Evolutionary conservation across 2,329 filamentous ascomycete genomes (phyloP), one percentile per base, ranked within the genome.

Genomic region (Penicillium sp.): DNA sequence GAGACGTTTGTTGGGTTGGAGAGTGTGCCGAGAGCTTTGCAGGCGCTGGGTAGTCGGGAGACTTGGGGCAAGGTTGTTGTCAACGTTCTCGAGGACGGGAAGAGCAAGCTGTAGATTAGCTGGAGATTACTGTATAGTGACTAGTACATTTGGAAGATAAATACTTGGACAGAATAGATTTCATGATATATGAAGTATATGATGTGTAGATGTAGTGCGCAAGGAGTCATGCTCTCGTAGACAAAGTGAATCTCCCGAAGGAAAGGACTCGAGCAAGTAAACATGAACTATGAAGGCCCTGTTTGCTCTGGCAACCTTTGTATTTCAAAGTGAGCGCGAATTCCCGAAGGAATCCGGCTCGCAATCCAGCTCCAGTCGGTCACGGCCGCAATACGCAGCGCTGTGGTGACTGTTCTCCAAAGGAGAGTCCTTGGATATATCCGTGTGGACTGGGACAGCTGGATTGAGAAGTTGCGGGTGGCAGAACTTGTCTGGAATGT

Each of bases 31-130:
- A 81, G 80, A 53, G 91, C 91, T 0, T 69, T 97, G 62, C 77
- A 85, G 61, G 87, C 87, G 2, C 72, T 97, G 47, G 91, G 89
- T 1, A 82, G 82, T 1, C 78, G 92, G 52, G 88, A 87, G 42
- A 95, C 90, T 1, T 97, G 92, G 92, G 92, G 92, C 0, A 97
- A 97, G 78, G 92, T 97, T 0, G 89, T 96, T 1, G 85, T 96
- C 16, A 89, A 89, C 72, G 77, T 97, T 35, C 84, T 86, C 1
- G 87, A 90, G 60, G 77, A 80, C 37, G 78, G 76, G 6, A 75
- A 77, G 62, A 72, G 69, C 55, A 67, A 68, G 59, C 55, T 74
- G 42, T 74, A 54, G 61, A 27, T 3, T 29, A 4, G 16, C 11
- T 34, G 14, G 31, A n/a, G 16, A 10, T 14, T 28, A 14, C 19